These are phyloP conservation scores for Alternaria rosae DNA, from an alignment of 2,329 filamentous ascomycete genomes.

Conservation along the genomic window DNA sequence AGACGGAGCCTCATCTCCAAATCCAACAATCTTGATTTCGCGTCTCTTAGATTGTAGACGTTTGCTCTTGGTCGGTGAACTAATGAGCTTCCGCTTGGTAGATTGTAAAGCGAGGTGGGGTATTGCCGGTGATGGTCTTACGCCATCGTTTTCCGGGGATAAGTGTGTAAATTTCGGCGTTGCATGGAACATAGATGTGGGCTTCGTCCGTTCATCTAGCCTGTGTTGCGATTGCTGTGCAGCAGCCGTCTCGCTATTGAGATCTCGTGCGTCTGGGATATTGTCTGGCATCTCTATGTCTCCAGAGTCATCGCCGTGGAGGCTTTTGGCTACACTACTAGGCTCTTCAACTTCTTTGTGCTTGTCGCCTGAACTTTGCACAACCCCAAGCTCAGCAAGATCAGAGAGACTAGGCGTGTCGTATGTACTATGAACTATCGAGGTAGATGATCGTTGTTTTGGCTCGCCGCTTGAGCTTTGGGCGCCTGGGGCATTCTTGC, in stretches of 20 bases:
- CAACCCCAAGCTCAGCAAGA: neutral
- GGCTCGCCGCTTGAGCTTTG: slow-evolving; percentile 21
- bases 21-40: slow-evolving; percentile 32
- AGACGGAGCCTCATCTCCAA: slow-evolving; percentile 13
- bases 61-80: slow-evolving; percentile 26
- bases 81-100: slow-evolving; percentile 33
- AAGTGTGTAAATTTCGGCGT: neutral
- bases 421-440: slow-evolving; percentile 38
- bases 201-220: neutral
- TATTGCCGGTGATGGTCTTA: neutral
- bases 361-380: neutral
- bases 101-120: slow-evolving; percentile 1
- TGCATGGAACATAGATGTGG: neutral
- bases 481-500: slow-evolving; percentile 14
- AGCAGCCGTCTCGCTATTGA: neutral
- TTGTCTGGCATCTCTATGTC: slow-evolving; percentile 1
- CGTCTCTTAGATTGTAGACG: slow-evolving; percentile 31
- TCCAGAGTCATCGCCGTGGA: too few species aligned
- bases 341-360: neutral
- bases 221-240: neutral
- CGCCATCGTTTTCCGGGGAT: neutral
- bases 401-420: slow-evolving; percentile 17
- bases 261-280: neutral
- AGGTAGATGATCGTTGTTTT: slow-evolving; percentile 32
- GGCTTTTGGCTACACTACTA: neutral